A percentile compares a stretch with the other conserved stretches of the same genome.
Conservation (phyloP, 371 early-diverging fungal genomes). For the Mortierella sp. region DNA sequence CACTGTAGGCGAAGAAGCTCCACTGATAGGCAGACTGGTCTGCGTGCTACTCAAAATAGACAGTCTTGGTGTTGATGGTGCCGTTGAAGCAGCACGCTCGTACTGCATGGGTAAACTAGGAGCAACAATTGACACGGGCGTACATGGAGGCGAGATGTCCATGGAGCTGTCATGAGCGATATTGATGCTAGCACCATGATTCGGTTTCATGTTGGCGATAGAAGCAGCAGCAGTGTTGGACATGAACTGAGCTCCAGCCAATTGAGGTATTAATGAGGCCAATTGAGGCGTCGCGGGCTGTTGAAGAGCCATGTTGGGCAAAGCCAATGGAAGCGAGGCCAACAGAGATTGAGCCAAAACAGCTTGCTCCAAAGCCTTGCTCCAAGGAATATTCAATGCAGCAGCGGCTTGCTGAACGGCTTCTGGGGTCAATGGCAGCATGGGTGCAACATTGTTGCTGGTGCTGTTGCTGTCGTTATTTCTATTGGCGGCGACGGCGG, state of each 20-base stretch:
- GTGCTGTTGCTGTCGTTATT: background rate
- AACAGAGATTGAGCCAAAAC: conserved; percentile 50
- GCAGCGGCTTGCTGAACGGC: conserved; percentile 56
- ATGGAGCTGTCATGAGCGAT: conserved; percentile 37
- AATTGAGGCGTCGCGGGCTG: background rate
- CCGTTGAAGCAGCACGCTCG: conserved; percentile 18
- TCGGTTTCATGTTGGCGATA: conserved; percentile 25
- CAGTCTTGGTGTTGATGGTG: conserved; percentile 32
- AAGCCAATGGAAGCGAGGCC: conserved; percentile 40
- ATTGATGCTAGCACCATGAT: conserved; percentile 48
- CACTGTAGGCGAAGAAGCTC: conserved; percentile 15
- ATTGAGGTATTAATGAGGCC: conserved; percentile 15
- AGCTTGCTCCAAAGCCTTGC: conserved; percentile 45
- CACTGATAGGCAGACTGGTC: conserved; percentile 17
- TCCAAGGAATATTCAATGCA: conserved; percentile 55
- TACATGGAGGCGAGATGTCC: conserved; percentile 41
- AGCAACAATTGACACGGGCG: conserved; percentile 16
- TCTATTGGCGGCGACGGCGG: conserved; percentile 11
- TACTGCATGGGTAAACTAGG: conserved; percentile 17
- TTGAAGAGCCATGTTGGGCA: conserved; percentile 8
- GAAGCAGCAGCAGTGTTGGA: conserved; percentile 1
- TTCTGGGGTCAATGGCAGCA: conserved; percentile 47
- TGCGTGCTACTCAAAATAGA: conserved; percentile 48
- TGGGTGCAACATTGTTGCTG: conserved; percentile 19
- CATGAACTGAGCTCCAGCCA: too few species aligned